Evolutionary conservation across 2,329 filamentous ascomycete genomes (phyloP), one percentile per base, ranked within the genome.

Genomic region (Penicillium decumbens): DNA sequence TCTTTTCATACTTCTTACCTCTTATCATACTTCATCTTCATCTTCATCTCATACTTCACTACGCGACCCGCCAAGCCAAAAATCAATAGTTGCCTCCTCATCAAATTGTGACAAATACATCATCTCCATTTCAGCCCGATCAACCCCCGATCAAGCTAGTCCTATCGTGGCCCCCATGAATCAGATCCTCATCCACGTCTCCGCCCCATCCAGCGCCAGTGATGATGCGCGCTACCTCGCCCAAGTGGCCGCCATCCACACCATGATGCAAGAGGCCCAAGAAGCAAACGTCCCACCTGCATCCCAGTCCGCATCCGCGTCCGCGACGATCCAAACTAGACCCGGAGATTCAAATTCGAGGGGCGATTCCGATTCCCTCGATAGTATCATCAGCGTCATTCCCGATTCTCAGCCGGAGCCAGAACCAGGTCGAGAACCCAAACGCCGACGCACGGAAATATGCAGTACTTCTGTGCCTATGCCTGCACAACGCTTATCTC

Each of bases 101-200:
- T 7, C 23, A 27, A 23, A n/a, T 12, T 27, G 20, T 40, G 38
- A 40, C 38, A 40, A 40, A 40, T 40, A 40, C 23, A 23, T 23
- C 20, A 23, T 20, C 20, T 24, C 13, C 8, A 23, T 39, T 7
- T 12, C 23, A 24, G 23, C 10, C 12, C 18, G 18, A 39, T 39
- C 35, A 24, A 24, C 15, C 15, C 15, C 15, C 15, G 15, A 18
- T 18, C 15, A 18, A 18, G 20, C 35, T 39, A 39, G 13, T 39
- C 18, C 35, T 24, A 43, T 35, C 24, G 29, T 42, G 43, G 43
- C 32, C 12, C 20, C 37, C 47, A 66, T 65, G 58, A 54, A 40
- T 12, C 15, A 73, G 59, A 66, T 74, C 47, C 68, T 74, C 46
- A 68, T 73, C 42, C 72, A 74, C 58, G 62, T 75, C 53, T 63